A percentile compares a stretch with the other conserved stretches of the same genome.
Conservation (phyloP, 192 early-diverging fungal genomes). For the Spinellus fusiger region DNA sequence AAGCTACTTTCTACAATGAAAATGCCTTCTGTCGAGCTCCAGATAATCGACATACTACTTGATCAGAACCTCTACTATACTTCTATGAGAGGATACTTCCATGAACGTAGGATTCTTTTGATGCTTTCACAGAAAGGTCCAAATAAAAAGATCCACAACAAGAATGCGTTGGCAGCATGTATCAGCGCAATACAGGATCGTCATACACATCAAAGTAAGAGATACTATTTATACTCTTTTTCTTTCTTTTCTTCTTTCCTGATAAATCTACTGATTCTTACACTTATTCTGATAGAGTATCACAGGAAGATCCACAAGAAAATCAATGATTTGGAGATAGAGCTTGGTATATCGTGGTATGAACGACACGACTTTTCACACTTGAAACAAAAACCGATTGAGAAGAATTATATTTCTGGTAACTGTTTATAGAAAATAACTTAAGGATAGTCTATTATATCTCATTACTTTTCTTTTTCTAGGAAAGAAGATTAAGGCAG, state of each 20-base stretch:
- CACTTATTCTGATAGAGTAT: conserved; percentile 28
- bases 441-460: background rate
- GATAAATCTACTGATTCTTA: background rate
- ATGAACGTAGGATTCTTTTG: too few species aligned
- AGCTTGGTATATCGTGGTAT: conserved; percentile 36
- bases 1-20: too few species aligned
- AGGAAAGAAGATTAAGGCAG: conserved; percentile 17
- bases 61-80: too few species aligned
- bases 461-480: background rate
- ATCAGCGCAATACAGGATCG: conserved; percentile 54
- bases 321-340: conserved; percentile 38
- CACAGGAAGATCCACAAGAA: conserved; percentile 32
- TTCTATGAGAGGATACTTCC: too few species aligned
- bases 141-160: conserved; percentile 15
- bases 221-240: background rate
- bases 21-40: too few species aligned
- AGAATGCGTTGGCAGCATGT: conserved; percentile 47
- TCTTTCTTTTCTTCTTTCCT: background rate
- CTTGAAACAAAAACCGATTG: conserved; percentile 26
- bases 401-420: conserved; percentile 33
- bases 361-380: conserved; percentile 50
- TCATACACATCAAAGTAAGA: conserved; percentile 49
- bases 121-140: too few species aligned
- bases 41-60: too few species aligned
- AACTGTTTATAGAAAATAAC: background rate